Evolutionary conservation across 352 stramenopile genomes (phyloP), one percentile per base, ranked within the genome.

Genomic region (Pythium brachiatum): DNA sequence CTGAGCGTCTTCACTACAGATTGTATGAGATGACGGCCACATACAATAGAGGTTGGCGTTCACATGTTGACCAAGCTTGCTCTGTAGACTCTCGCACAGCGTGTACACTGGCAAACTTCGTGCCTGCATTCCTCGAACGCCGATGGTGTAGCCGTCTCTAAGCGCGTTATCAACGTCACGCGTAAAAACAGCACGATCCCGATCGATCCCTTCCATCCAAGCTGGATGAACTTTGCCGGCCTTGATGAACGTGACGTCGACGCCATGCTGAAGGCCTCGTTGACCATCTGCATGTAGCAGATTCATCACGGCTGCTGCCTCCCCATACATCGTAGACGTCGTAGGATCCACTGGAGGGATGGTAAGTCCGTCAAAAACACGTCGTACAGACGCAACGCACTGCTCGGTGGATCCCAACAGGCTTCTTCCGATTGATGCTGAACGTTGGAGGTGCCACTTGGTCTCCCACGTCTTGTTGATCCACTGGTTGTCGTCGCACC

Each of bases 11-110:
- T 34, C 29, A 34, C 9, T 34, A 9, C 29, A 9, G 9, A n/a
- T n/a, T n/a, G 29, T 34, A 34, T 34, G 9, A 5, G 29, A 11
- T 34, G 9, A 9, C 9, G 29, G 29, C 23, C 2, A 63, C 68
- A 16, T 36, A 78, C 71, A 78, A 47, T 78, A 78, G 2, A 78
- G 59, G 36, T 75, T 78, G 0, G 70, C 68, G 51, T 78, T 78
- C 39, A 71, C 67, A 32, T 78, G 65, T 31, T 78, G 71, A 20
- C 56, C 32, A 12, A 78, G 58, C 26, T 78, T 68, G 26, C 13
- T 7, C 25, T 78, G 68, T 1, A 78, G 51, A 18, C 34, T 38
- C 26, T 50, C 32, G 21, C 67, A 68, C 4, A 73, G 46, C 0
- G 39, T 3, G 13, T 65, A 63, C 1, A 75, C 57, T 2, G 48